A percentile compares a stretch with the other conserved stretches of the same genome.
Evolutionary conservation across 495 filamentous ascomycete genomes (phyloP).

Genomic region (Astrocystis sublimbata): DNA sequence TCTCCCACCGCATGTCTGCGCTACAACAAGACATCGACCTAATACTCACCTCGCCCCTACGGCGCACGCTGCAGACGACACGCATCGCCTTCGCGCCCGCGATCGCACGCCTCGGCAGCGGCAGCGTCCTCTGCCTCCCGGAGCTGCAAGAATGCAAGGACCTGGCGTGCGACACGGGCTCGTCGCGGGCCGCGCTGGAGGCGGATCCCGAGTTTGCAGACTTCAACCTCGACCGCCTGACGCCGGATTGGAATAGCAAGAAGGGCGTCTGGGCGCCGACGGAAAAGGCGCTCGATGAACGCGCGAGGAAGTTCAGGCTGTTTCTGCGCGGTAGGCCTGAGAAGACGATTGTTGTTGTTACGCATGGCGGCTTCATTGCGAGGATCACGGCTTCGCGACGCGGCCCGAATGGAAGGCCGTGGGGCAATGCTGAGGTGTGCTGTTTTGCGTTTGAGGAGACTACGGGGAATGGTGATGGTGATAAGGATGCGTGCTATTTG

Average conservation of each 20-base stretch:
- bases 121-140: constrained; percentile 19
- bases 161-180: constrained; percentile 42
- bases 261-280: constrained; percentile 21
- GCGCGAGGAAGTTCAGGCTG: constrained; percentile 20
- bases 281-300: constrained; percentile 15
- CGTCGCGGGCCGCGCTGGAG: constrained; percentile 23
- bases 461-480: constrained; percentile 23
- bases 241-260: constrained; percentile 28
- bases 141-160: constrained; percentile 40
- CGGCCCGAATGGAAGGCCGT: constrained; percentile 43
- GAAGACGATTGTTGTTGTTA: constrained; percentile 59
- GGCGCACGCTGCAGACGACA: constrained; percentile 29
- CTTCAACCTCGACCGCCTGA: constrained; percentile 23
- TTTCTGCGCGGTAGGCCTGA: constrained; percentile 49
- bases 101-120: constrained; percentile 21
- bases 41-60: constrained; percentile 22
- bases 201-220: constrained; percentile 24
- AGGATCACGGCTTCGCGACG: constrained; percentile 22
- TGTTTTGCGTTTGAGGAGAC: constrained; percentile 54
- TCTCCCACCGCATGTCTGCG: constrained; percentile 15
- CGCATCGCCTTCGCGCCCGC: constrained; percentile 23
- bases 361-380: constrained; percentile 57
- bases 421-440: constrained; percentile 58
- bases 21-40: constrained; percentile 21
- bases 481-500: too few species aligned